phyloP scores from a whole-genome alignment of 768 basidiomycete species.

The Russula griseocarnosa region DNA sequence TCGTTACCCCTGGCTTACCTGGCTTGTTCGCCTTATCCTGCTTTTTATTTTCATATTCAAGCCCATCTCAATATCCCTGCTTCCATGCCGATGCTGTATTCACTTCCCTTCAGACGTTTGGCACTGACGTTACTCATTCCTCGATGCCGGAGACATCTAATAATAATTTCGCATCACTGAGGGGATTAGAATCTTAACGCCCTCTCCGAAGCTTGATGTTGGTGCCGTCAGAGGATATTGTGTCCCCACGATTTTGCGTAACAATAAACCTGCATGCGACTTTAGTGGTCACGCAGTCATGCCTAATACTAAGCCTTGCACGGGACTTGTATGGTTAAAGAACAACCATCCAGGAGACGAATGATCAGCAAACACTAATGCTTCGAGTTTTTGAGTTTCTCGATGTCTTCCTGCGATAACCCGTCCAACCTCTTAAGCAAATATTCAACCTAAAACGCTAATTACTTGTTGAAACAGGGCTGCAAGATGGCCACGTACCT shows the following conservation, averaged over 20 bases:
- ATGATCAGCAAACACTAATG: background rate
- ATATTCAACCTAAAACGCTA: conserved; percentile 75
- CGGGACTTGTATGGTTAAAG: background rate
- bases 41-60: background rate
- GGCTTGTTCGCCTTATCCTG: background rate
- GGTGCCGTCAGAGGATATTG: background rate
- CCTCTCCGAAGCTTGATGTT: background rate
- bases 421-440: conserved; percentile 87
- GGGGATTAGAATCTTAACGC: background rate
- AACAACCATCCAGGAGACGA: background rate
- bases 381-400: conserved; percentile 44
- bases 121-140: conserved; percentile 1
- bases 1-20: conserved; percentile 1
- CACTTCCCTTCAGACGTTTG: conserved; percentile 13
- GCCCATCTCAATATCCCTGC: background rate
- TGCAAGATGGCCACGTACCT: conserved; percentile 51
- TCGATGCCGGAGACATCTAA: conserved; percentile 2
- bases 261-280: background rate
- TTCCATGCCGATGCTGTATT: conserved; percentile 13
- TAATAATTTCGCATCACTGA: conserved; percentile 2
- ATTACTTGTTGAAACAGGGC: background rate
- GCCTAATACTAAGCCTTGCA: background rate
- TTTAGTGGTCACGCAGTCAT: background rate
- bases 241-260: background rate
- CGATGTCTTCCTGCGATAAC: conserved; percentile 74